Evolutionary conservation across 768 basidiomycete genomes (phyloP).

Genomic region (Rhodocollybia butyracea): DNA sequence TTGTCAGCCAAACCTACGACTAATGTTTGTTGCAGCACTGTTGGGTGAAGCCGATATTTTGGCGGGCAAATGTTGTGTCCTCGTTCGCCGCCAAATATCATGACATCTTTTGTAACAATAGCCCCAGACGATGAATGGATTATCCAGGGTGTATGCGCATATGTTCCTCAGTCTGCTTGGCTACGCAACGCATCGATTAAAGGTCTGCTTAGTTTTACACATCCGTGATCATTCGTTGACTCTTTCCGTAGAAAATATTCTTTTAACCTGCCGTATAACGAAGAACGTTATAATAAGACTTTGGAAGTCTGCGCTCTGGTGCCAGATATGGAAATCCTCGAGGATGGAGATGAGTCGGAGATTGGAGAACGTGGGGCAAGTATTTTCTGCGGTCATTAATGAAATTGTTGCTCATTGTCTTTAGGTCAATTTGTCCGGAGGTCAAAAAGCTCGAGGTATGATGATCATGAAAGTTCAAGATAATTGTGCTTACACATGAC

Average conservation of each 20-base stretch:
- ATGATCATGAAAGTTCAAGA: background rate
- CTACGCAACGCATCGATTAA: conserved; percentile 70
- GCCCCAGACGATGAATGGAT: conserved; percentile 65
- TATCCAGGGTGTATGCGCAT: conserved; percentile 75
- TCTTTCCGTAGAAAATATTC: conserved; percentile 51
- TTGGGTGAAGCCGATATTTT: conserved; percentile 88
- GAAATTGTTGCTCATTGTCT: conserved; percentile 12
- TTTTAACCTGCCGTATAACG: conserved; percentile 78
- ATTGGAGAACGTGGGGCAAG: conserved; percentile 84
- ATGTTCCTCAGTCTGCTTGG: conserved; percentile 81
- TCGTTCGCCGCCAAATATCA: conserved; percentile 76
- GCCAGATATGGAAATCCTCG: conserved; percentile 75
- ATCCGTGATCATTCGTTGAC: background rate
- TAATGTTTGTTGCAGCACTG: conserved; percentile 44
- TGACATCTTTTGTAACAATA: conserved; percentile 55
- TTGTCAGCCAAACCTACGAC: background rate
- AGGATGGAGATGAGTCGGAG: conserved; percentile 86
- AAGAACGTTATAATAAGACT: conserved; percentile 71
- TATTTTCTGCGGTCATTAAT: conserved; percentile 40
- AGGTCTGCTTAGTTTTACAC: conserved; percentile 22
- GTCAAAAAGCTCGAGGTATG: conserved; percentile 65
- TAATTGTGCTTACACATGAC: conserved; percentile 8
- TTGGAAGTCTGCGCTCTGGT: conserved; percentile 74
- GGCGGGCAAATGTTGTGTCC: conserved; percentile 81
- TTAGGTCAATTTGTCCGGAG: conserved; percentile 38